Percentiles rank a stretch among this genome's conserved stretches.
phyloP scores from a whole-genome alignment of 805 yeast genomes.

The Starmera pachycereana region DNA sequence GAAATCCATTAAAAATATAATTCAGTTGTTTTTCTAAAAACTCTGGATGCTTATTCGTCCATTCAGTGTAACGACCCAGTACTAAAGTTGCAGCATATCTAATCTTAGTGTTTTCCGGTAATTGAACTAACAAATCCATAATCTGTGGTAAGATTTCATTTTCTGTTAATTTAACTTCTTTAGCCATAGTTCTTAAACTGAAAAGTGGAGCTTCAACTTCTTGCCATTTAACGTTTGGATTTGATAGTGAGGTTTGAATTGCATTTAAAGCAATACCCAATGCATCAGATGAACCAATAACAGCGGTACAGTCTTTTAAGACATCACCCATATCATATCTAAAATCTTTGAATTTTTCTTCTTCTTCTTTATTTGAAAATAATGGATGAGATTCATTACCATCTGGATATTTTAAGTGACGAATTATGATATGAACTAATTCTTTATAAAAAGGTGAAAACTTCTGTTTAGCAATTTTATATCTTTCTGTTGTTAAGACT shows the following conservation, averaged over 20 bases:
- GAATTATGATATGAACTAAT: conserved; percentile 50
- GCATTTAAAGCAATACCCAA: conserved; percentile 58
- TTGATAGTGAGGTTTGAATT: conserved; percentile 32
- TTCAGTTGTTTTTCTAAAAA: conserved; percentile 72
- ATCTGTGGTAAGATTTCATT: conserved; percentile 62
- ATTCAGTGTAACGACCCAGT: conserved; percentile 90
- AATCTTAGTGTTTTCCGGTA: conserved; percentile 80
- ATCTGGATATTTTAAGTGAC: conserved; percentile 67
- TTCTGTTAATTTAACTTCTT: conserved; percentile 67
- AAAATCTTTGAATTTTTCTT: conserved; percentile 88
- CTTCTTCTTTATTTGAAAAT: conserved; percentile 70
- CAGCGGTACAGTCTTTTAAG: conserved; percentile 89
- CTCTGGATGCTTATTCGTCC: conserved; percentile 85
- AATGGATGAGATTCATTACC: conserved; percentile 30
- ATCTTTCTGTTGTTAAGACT: conserved; percentile 46
- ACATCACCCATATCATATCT: conserved; percentile 97
- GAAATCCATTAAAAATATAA: conserved; percentile 73
- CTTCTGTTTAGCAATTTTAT: conserved; percentile 37
- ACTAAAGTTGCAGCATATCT: conserved; percentile 91
- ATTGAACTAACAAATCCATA: conserved; percentile 52
- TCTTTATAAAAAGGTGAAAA: conserved; percentile 46
- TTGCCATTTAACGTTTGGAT: conserved; percentile 52
- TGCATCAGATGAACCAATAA: conserved; percentile 68
- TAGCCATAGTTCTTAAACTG: conserved; percentile 88
- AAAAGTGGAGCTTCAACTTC: conserved; percentile 83